phyloP scores from a whole-genome alignment of 2,329 filamentous ascomycete species.

The Colletotrichum echinochloae region DNA sequence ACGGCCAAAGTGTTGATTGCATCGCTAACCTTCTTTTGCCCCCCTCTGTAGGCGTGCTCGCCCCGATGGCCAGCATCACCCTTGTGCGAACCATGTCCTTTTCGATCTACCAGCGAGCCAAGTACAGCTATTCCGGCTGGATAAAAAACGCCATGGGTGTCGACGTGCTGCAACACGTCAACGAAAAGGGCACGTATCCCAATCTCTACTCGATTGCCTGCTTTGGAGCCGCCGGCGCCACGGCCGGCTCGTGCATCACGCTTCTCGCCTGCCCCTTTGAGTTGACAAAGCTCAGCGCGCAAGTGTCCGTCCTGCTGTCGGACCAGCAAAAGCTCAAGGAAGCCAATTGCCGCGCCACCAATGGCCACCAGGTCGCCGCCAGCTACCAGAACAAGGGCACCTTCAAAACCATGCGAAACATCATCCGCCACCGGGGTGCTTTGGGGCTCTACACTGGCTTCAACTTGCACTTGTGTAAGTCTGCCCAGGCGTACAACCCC shows the following conservation, averaged over 20 bases:
- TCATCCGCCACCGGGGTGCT: slow-evolving; percentile 79
- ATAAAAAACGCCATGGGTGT: slow-evolving; percentile 74
- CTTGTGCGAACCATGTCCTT: slow-evolving; percentile 83
- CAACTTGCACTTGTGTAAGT: slow-evolving; percentile 79
- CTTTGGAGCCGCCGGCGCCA: slow-evolving; percentile 82
- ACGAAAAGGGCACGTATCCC: slow-evolving; percentile 76
- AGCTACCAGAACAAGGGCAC: slow-evolving; percentile 85
- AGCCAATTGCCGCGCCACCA: slow-evolving; percentile 51
- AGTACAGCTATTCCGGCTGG: slow-evolving; percentile 78
- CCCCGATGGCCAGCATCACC: slow-evolving; percentile 83
- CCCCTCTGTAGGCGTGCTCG: slow-evolving; percentile 72
- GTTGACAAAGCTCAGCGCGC: slow-evolving; percentile 88
- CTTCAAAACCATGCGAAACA: slow-evolving; percentile 79
- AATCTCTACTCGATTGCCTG: slow-evolving; percentile 79
- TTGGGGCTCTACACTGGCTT: slow-evolving; percentile 85
- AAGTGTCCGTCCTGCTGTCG: slow-evolving; percentile 84
- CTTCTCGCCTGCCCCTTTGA: slow-evolving; percentile 88
- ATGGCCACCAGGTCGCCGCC: slow-evolving; percentile 69
- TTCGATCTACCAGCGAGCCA: slow-evolving; percentile 82
- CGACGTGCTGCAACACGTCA: slow-evolving; percentile 80
- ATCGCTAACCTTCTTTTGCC: slow-evolving; percentile 36
- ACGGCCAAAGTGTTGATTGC: slow-evolving; percentile 42
- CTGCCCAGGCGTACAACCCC: slow-evolving; percentile 35
- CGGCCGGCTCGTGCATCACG: slow-evolving; percentile 83
- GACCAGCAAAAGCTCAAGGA: slow-evolving; percentile 59